Conservation (phyloP, 202 grass and related monocot species). For the Musa balbisiana region DNA sequence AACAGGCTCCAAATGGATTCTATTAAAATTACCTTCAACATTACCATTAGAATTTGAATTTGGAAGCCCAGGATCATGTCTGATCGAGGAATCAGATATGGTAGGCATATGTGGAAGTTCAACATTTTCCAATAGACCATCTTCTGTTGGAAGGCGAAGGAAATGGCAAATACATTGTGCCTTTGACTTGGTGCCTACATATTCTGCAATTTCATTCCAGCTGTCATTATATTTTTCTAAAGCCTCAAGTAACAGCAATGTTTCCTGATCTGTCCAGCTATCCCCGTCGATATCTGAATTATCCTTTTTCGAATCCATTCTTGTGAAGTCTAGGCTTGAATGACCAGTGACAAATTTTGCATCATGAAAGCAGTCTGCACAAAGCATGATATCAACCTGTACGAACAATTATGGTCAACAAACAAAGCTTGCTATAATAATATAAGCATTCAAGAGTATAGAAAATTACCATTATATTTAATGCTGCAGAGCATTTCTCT, state of each 20-base stretch:
- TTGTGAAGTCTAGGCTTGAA: slow-evolving; percentile 74
- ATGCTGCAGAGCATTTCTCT: too few relatives aligned
- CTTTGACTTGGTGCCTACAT: slow-evolving; percentile 79
- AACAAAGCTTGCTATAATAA: neutral
- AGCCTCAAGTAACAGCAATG: slow-evolving; percentile 71
- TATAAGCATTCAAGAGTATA: neutral
- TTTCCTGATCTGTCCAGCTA: slow-evolving; percentile 83
- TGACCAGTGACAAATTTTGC: slow-evolving; percentile 70
- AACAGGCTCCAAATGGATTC: slow-evolving; percentile 1
- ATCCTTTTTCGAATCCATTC: slow-evolving; percentile 48
- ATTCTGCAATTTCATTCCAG: slow-evolving; percentile 80
- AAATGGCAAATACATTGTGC: slow-evolving; percentile 95
- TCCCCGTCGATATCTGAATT: slow-evolving; percentile 48
- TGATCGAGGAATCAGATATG: slow-evolving; percentile 11
- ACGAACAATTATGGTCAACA: slow-evolving; percentile 18
- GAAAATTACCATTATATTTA: too few relatives aligned
- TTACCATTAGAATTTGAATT: slow-evolving; percentile 42
- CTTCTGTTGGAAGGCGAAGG: slow-evolving; percentile 67
- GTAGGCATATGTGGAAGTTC: slow-evolving; percentile 36
- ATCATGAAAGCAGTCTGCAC: slow-evolving; percentile 75
- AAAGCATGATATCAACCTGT: slow-evolving; percentile 69
- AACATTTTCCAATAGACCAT: slow-evolving; percentile 66
- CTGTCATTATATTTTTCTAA: slow-evolving; percentile 76
- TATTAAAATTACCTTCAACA: slow-evolving; percentile 38
- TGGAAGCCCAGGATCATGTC: slow-evolving; percentile 25